These are phyloP conservation scores for Starmerella geochares DNA, from an alignment of 805 yeast genomes.

Conservation along the genomic window DNA sequence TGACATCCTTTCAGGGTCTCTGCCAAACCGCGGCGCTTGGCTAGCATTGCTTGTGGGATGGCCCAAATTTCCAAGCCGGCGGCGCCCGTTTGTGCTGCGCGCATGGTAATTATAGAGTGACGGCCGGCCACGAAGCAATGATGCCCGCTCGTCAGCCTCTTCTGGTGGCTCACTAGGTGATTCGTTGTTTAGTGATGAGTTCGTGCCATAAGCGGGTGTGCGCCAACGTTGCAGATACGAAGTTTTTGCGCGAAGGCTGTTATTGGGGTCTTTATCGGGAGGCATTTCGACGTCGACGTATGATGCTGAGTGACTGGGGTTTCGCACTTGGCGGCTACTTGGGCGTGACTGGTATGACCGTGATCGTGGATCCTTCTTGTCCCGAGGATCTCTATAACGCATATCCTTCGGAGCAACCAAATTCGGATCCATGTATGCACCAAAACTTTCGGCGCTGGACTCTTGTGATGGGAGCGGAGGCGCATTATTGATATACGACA, in stretches of 20 bases:
- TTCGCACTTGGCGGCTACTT: constrained; percentile 4
- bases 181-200: not conserved
- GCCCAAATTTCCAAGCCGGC: not conserved
- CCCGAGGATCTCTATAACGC: not conserved
- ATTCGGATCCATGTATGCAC: not conserved
- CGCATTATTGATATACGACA: not conserved
- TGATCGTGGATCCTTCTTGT: not conserved
- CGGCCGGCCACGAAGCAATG: constrained; percentile 14
- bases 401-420: too few relatives aligned
- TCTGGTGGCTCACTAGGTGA: not conserved
- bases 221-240: constrained; percentile 27
- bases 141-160: constrained; percentile 14
- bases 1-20: not conserved
- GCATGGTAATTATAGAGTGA: constrained; percentile 17
- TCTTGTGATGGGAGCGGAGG: not conserved
- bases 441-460: not conserved
- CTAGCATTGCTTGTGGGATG: not conserved
- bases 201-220: constrained; percentile 3
- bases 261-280: constrained; percentile 16
- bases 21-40: not conserved
- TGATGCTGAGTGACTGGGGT: not conserved
- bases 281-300: not conserved
- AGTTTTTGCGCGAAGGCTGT: constrained; percentile 25
- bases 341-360: constrained; percentile 1
- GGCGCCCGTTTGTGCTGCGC: constrained; percentile 9